Base-by-base conservation (phyloP, 2,329 filamentous ascomycete genomes). In the Neonectria faginata region DNA sequence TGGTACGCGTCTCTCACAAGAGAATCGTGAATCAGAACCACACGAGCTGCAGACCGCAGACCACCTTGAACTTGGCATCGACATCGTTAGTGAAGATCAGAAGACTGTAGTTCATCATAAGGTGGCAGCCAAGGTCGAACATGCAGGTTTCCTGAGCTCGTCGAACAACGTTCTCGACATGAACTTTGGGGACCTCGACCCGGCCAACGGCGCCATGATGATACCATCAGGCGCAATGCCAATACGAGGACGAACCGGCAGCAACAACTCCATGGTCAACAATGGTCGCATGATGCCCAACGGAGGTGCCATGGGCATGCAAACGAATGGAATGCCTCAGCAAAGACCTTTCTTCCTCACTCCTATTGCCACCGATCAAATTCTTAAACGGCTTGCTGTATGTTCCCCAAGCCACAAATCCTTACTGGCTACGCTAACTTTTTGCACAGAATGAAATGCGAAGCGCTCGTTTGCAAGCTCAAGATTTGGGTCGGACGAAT, bases 71-170 rank as follows among this genome's bases (percentile, higher is more conserved):
- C 86, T 99, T 39, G 96, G 96, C 60, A 99, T 99, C 73, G 96
- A 99, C 76, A 99, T 99, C 75, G 95, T 99, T 56, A 97, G 93
- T 79, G 96, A 99, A 78, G 96, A 99, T 77, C 95, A 98, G 78
- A 98, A 97, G 81, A 97, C 94, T 0, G 94, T 99, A 29, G 94
- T 99, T 14, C 96, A 99, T 76, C 96, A 98, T 82, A 99, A 99
- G 77, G 96, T 99, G 52, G 94, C 95, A 20, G 94, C 96, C 60
- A 97, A 97, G 77, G 94, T 99, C 60, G 96, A 99, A 78, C 93
- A 97, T 80, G 94, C 96, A 42, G 96, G 96, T 7, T 91, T 95
- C 68, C 88, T 94, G 67, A 90, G 87, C 48, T 87, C 90, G 11
- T 87, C 89, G 9, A 92, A 87, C 72, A 97, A 92, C 75, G 87